phyloP scores from a whole-genome alignment of 768 basidiomycete species.

The Trametes punicea region DNA sequence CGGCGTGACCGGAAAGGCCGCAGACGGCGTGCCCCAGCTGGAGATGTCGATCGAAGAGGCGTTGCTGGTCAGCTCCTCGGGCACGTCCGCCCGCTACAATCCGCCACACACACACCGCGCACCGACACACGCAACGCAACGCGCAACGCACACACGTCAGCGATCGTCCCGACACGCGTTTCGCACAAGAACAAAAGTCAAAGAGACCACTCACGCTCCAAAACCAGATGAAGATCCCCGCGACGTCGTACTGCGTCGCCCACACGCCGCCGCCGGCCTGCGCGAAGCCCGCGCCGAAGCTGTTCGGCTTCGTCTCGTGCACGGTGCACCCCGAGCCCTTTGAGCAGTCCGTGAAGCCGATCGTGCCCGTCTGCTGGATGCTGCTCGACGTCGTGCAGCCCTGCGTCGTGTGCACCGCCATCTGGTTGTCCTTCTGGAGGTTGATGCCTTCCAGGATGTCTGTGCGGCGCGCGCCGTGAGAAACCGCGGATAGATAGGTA shows the following conservation, averaged over 20 bases:
- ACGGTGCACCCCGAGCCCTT: slow-evolving; percentile 37
- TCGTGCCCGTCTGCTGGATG: slow-evolving; percentile 33
- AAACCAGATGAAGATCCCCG: slow-evolving; percentile 52
- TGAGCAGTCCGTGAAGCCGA: slow-evolving; percentile 31
- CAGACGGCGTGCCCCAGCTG: slow-evolving; percentile 43
- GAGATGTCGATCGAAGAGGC: slow-evolving; percentile 35
- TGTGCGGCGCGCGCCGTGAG: slow-evolving; percentile 32
- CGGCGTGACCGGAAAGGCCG: slow-evolving; percentile 35
- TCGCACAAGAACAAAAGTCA: no score
- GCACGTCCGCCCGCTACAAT: slow-evolving; percentile 38
- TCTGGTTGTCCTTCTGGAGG: slow-evolving; percentile 46
- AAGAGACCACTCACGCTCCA: slow-evolving; percentile 38
- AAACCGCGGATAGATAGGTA: not conserved
- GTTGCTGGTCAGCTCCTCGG: slow-evolving; percentile 30
- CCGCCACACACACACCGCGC: no score
- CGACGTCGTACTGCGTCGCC: slow-evolving; percentile 64
- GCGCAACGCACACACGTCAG: not conserved
- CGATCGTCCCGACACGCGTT: not conserved
- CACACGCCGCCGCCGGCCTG: slow-evolving; percentile 59
- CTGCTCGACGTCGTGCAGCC: slow-evolving; percentile 36
- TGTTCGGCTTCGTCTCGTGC: slow-evolving; percentile 34
- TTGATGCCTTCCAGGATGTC: slow-evolving; percentile 66
- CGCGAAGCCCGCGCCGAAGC: slow-evolving; percentile 42
- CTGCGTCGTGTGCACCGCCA: slow-evolving; percentile 49
- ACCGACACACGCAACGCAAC: no score